Percentiles rank a stretch among this genome's conserved stretches.
Evolutionary conservation across 306 rosid genomes (phyloP).

Genomic region (Lotus japonicus): DNA sequence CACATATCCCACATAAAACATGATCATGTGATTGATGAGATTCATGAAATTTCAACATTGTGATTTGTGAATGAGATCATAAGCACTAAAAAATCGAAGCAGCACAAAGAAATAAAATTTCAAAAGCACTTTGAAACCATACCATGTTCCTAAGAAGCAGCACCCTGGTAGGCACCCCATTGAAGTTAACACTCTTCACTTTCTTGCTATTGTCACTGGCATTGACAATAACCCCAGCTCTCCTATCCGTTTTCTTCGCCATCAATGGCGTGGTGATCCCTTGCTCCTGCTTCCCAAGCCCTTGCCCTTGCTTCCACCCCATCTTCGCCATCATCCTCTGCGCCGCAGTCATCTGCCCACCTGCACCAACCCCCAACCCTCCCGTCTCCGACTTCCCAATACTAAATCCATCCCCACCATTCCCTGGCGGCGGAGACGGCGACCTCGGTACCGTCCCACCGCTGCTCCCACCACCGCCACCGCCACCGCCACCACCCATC

Average conservation of each 20-base stretch:
- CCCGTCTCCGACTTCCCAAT: slow-evolving; percentile 88
- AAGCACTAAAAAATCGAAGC: neutral
- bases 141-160: slow-evolving; percentile 93
- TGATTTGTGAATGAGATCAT: no score
- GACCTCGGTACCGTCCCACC: slow-evolving; percentile 58
- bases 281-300: slow-evolving; percentile 94
- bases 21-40: neutral
- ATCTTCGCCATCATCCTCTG: slow-evolving; percentile 99
- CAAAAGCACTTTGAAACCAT: slow-evolving; percentile 7
- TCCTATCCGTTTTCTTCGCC: slow-evolving; percentile 91
- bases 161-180: slow-evolving; percentile 83
- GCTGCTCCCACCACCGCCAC: slow-evolving; percentile 28
- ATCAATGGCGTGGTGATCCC: slow-evolving; percentile 95
- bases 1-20: neutral
- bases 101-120: neutral
- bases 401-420: slow-evolving; percentile 63
- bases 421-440: slow-evolving; percentile 73
- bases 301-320: slow-evolving; percentile 99
- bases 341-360: slow-evolving; percentile 99
- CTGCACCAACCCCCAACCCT: slow-evolving; percentile 89
- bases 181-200: slow-evolving; percentile 67
- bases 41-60: neutral
- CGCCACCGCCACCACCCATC: slow-evolving; percentile 44
- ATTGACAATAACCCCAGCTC: slow-evolving; percentile 97
- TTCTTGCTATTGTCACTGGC: slow-evolving; percentile 81